phyloP scores from a whole-genome alignment of 1,284 basidiomycete species.

The Puccinia sorghi region DNA sequence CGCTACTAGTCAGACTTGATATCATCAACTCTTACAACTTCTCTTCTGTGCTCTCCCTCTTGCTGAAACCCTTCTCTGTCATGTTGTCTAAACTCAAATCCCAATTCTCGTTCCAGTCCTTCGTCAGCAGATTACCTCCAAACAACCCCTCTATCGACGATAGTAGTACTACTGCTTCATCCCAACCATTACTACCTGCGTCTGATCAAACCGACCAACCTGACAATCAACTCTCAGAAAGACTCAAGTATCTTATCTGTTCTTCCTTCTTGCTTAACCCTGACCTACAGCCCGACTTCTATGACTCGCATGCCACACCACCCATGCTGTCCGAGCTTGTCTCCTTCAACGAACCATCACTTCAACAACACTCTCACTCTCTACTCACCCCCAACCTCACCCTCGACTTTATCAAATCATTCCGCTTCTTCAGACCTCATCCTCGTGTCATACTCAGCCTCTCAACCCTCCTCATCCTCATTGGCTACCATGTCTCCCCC shows the following conservation, averaged over 20 bases:
- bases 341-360: not conserved
- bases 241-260: constrained; percentile 46
- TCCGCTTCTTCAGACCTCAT: not conserved
- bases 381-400: not conserved
- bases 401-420: not conserved
- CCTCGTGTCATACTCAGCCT: not conserved
- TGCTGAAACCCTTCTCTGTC: not conserved
- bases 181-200: not conserved
- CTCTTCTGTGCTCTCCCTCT: not conserved
- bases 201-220: not conserved
- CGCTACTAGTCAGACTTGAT: too few relatives aligned
- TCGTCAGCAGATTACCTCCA: not conserved
- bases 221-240: constrained; percentile 24
- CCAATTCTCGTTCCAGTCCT: not conserved
- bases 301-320: constrained; percentile 14
- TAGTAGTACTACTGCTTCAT: too few relatives aligned
- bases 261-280: constrained; percentile 47
- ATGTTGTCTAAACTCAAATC: not conserved
- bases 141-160: not conserved
- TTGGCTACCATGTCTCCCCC: not conserved
- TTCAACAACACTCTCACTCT: too few relatives aligned
- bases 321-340: constrained; percentile 1
- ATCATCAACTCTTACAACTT: not conserved
- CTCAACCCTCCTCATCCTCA: constrained; percentile 22
- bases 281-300: constrained; percentile 5